Evolutionary conservation across 371 early-diverging fungal genomes (phyloP).

Genomic region (Lichtheimia hyalospora): DNA sequence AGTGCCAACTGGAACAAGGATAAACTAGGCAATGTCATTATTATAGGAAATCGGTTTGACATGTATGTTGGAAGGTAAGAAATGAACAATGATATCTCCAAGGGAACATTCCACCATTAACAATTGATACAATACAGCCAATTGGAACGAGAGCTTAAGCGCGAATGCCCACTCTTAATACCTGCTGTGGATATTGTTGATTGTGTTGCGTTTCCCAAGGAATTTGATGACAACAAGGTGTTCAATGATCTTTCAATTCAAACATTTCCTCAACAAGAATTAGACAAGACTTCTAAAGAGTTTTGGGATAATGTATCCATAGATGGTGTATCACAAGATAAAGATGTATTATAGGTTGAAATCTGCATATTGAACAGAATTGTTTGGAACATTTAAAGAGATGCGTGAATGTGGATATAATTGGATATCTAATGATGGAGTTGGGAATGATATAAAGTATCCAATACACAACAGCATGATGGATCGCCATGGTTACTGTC

Average conservation of each 20-base stretch:
- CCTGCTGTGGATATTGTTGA: conserved; percentile 47
- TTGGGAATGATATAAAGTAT: no score
- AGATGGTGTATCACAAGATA: no score
- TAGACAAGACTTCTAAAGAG: background rate
- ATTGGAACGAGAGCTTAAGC: conserved; percentile 42
- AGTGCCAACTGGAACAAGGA: conserved; percentile 56
- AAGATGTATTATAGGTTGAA: no score
- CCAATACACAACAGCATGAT: no score
- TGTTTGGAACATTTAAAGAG: no score
- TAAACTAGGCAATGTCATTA: conserved; percentile 31
- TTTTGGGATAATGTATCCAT: conserved; percentile 13
- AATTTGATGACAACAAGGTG: conserved; percentile 59
- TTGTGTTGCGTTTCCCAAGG: conserved; percentile 39
- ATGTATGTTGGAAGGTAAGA: conserved; percentile 61
- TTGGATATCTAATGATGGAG: no score
- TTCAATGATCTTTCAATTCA: conserved; percentile 57
- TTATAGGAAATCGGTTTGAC: conserved; percentile 60
- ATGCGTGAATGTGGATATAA: no score
- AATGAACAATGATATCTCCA: background rate
- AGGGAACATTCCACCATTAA: background rate
- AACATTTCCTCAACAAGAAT: conserved; percentile 26
- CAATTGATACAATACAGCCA: conserved; percentile 31
- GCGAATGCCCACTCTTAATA: conserved; percentile 57
- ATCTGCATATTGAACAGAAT: no score
- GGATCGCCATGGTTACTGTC: no score